These are phyloP conservation scores for Apiospora phragmitis DNA, from an alignment of 2,329 filamentous ascomycete species.

Conservation along the genomic window DNA sequence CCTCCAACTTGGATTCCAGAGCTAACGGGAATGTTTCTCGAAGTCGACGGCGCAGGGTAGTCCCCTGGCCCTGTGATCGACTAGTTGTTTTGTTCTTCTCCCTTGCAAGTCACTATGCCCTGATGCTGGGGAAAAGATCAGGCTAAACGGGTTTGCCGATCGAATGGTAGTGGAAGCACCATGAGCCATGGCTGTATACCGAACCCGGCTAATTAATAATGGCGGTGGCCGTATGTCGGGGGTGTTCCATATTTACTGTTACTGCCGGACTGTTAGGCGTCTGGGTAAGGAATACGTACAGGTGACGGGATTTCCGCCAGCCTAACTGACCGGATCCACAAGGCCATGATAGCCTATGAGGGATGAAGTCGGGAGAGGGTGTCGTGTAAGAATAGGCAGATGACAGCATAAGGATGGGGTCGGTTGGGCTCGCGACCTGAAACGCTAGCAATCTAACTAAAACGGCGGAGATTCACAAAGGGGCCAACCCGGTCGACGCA, in stretches of 20 bases:
- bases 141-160: not conserved
- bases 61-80: not conserved
- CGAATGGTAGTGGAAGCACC: not conserved
- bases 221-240: not conserved
- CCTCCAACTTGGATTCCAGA: not conserved
- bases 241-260: not conserved
- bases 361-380: not conserved
- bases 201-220: not conserved
- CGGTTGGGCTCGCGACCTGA: not conserved
- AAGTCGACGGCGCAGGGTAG: not conserved
- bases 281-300: not conserved
- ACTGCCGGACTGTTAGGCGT: slow-evolving; percentile 2
- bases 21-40: slow-evolving; percentile 1
- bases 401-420: not conserved
- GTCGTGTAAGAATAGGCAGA: not conserved
- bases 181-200: not conserved
- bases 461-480: not conserved
- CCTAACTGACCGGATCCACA: not conserved
- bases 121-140: not conserved
- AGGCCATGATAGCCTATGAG: not conserved
- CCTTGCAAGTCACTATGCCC: not conserved
- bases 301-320: not conserved
- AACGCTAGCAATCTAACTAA: not conserved
- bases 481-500: not conserved
- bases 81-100: not conserved